Evolutionary conservation across 768 basidiomycete genomes (phyloP).

Genomic region (Suillus paluster): DNA sequence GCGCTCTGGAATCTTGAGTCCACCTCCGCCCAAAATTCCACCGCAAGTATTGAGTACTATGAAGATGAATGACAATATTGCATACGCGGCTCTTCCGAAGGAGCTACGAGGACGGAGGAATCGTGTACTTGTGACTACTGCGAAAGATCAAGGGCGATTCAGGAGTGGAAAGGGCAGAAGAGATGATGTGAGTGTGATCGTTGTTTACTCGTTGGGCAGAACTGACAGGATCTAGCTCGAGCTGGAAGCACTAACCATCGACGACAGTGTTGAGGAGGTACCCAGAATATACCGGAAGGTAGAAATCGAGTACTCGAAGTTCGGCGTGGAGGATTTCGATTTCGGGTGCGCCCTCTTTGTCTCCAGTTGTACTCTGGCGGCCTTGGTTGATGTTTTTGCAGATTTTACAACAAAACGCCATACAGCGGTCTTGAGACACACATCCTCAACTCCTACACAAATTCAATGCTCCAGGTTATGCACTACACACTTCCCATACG

Average conservation of each 20-base stretch:
- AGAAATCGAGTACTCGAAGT: constrained; percentile 98
- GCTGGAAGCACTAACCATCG: constrained; percentile 55
- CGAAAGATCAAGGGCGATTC: constrained; percentile 75
- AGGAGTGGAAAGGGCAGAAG: constrained; percentile 73
- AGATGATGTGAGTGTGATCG: constrained; percentile 45
- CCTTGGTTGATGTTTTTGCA: constrained; percentile 32
- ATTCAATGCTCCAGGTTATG: constrained; percentile 87
- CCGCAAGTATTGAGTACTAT: constrained; percentile 75
- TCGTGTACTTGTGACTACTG: constrained; percentile 53
- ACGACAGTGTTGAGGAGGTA: constrained; percentile 60
- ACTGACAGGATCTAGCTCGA: constrained; percentile 44
- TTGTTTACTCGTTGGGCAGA: constrained; percentile 2
- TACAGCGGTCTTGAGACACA: constrained; percentile 96
- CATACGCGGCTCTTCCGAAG: constrained; percentile 86
- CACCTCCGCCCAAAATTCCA: constrained; percentile 80
- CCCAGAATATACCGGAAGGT: constrained; percentile 88
- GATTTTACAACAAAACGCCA: constrained; percentile 91
- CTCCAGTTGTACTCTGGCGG: neutral
- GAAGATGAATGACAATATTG: constrained; percentile 87
- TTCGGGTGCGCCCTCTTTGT: constrained; percentile 67
- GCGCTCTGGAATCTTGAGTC: constrained; percentile 49
- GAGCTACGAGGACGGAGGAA: constrained; percentile 87
- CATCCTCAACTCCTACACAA: constrained; percentile 97
- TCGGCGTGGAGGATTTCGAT: constrained; percentile 98
- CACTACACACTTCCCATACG: constrained; percentile 84